Percentiles rank a stretch among this genome's conserved stretches.
Conservation (phyloP, 495 filamentous ascomycete species). For the Xylaria cubensis region DNA sequence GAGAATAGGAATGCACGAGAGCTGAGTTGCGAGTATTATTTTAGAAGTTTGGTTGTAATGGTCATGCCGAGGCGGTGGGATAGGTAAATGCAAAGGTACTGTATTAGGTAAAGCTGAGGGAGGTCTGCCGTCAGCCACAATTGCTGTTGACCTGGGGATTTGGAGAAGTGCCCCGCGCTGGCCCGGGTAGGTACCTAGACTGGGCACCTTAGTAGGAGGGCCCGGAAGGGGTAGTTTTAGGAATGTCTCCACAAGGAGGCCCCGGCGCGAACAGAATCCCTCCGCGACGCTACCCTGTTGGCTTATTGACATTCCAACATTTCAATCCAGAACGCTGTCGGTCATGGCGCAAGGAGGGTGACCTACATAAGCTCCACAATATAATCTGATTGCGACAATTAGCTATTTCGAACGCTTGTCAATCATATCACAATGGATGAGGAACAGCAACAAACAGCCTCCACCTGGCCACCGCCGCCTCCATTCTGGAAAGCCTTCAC, state of each 20-base stretch:
- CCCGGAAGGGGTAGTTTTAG: background rate
- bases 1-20: background rate
- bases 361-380: background rate
- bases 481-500: slow-evolving; percentile 93
- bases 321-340: background rate
- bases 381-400: background rate
- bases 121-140: slow-evolving; percentile 23
- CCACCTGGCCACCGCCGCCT: slow-evolving; percentile 77
- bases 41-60: background rate
- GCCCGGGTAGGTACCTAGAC: no score
- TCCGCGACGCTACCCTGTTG: background rate
- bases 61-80: slow-evolving; percentile 7
- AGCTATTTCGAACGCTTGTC: background rate
- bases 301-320: background rate
- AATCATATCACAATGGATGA: slow-evolving; percentile 47
- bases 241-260: background rate
- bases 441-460: slow-evolving; percentile 41
- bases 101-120: slow-evolving; percentile 14
- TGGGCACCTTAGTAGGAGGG: background rate
- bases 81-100: background rate
- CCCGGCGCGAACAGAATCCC: background rate
- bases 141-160: slow-evolving; percentile 19
- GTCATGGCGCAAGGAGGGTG: slow-evolving; percentile 4
- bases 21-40: background rate
- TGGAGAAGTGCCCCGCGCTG: slow-evolving; percentile 24